phyloP scores from a whole-genome alignment of 2,329 filamentous ascomycete genomes.

The Torrubiella hemipterigena region DNA sequence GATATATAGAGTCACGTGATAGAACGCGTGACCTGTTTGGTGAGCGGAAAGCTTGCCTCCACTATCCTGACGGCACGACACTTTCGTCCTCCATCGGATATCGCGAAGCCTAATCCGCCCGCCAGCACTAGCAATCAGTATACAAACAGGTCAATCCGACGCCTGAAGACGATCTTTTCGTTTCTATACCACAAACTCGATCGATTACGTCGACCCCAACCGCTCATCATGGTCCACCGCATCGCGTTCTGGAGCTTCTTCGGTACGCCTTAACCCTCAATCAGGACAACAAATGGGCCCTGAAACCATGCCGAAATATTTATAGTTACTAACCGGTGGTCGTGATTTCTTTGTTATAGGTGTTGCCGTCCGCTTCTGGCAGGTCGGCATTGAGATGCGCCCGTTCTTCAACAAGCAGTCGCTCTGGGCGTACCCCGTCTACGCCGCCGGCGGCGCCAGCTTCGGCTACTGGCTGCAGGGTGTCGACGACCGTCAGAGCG shows the following conservation, averaged over 20 bases:
- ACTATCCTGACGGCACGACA: no score
- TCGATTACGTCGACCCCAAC: no score
- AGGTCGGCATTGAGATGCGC: conserved; percentile 96
- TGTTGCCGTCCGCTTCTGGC: conserved; percentile 85
- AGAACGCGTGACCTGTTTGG: conserved; percentile 6
- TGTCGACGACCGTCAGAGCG: conserved; percentile 72
- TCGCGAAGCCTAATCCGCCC: no score
- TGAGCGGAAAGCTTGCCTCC: no score
- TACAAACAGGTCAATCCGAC: no score
- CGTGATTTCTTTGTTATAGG: conserved; percentile 45
- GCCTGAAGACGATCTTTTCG: no score
- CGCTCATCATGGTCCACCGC: conserved; percentile 43
- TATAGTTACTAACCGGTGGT: conserved; percentile 1
- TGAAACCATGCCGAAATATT: not conserved
- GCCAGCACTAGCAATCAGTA: no score
- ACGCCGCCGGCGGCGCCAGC: conserved; percentile 71
- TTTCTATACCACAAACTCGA: no score
- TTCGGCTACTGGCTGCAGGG: conserved; percentile 97
- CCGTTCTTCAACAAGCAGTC: conserved; percentile 78
- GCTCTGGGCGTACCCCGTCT: conserved; percentile 86
- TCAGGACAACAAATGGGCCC: not conserved
- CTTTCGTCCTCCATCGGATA: no score
- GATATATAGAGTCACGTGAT: conserved; percentile 2
- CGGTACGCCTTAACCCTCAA: conserved; percentile 45
- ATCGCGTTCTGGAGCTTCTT: conserved; percentile 82